A percentile compares a stretch with the other conserved stretches of the same genome.
phyloP scores from a whole-genome alignment of 139 green algal species.

The Chlorella sp. region DNA sequence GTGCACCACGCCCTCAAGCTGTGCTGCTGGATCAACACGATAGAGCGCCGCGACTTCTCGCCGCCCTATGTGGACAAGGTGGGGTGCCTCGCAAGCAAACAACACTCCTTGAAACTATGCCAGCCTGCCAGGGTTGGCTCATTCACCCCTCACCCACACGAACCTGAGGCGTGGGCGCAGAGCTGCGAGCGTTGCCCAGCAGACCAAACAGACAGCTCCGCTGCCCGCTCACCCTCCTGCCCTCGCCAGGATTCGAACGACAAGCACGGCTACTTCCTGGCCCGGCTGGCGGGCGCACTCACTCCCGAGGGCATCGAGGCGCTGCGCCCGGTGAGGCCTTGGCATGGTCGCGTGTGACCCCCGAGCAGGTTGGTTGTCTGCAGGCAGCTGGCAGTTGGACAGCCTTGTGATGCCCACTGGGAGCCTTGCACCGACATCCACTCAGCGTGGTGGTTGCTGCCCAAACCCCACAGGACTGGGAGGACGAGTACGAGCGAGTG shows the following conservation, averaged over 20 bases:
- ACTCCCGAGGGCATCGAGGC: slow-evolving; percentile 1
- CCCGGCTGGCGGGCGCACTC: slow-evolving; percentile 45
- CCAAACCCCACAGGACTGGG: slow-evolving; percentile 56
- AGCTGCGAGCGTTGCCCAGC: too few species aligned
- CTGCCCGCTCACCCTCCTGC: too few species aligned
- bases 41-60: slow-evolving; percentile 64
- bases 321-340: slow-evolving; percentile 1
- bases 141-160: too few species aligned
- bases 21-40: slow-evolving; percentile 72
- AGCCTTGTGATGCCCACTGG: too few species aligned
- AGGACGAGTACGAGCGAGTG: slow-evolving; percentile 66
- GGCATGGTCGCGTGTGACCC: too few species aligned
- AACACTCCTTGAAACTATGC: too few species aligned
- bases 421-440: not conserved
- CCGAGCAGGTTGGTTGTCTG: too few species aligned
- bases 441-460: not conserved
- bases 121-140: too few species aligned
- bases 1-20: slow-evolving; percentile 63
- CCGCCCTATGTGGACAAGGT: slow-evolving; percentile 54
- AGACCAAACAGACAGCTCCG: too few species aligned
- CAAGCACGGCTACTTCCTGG: slow-evolving; percentile 60
- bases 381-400: too few species aligned
- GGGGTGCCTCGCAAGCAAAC: too few species aligned
- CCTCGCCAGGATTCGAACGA: slow-evolving; percentile 40
- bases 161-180: too few species aligned